A percentile compares a stretch with the other conserved stretches of the same genome.
Evolutionary conservation across 345 rosid genomes (phyloP).

Genomic region (Litchi chinensis): DNA sequence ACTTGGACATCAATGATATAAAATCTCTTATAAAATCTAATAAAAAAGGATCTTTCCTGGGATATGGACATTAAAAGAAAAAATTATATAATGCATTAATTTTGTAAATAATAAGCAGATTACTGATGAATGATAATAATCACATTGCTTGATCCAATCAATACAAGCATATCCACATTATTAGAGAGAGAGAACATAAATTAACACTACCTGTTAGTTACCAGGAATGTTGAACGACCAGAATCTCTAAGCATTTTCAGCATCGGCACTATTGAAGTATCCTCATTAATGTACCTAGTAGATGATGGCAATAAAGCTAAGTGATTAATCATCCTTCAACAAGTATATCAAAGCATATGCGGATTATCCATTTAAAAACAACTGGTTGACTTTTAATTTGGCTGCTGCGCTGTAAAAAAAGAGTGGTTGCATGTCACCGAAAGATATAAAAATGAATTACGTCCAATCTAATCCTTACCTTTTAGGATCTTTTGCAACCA

Average conservation of each 20-base stretch:
- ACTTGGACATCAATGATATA: background rate
- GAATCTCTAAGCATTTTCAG: slow-evolving; percentile 90
- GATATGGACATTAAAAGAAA: background rate
- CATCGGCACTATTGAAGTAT: slow-evolving; percentile 72
- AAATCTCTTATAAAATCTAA: background rate
- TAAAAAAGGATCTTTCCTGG: background rate
- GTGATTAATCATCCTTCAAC: background rate
- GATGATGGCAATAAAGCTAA: background rate
- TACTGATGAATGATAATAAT: background rate
- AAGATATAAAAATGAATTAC: background rate
- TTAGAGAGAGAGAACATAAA: background rate
- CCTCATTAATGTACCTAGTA: slow-evolving; percentile 84
- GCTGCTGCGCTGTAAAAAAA: background rate
- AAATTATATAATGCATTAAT: too few relatives aligned
- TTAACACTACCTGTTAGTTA: slow-evolving; percentile 77
- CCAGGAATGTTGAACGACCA: slow-evolving; percentile 93
- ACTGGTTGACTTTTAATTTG: background rate
- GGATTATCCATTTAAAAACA: slow-evolving; percentile 1
- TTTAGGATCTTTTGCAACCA: slow-evolving; percentile 91
- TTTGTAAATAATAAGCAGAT: too few relatives aligned
- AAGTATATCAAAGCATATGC: background rate
- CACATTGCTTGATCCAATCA: background rate
- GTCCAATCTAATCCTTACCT: slow-evolving; percentile 35
- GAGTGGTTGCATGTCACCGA: background rate
- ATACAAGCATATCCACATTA: background rate